These are phyloP conservation scores for Mortierella sp. DNA, from an alignment of 371 early-diverging fungal genomes.

Conservation along the genomic window DNA sequence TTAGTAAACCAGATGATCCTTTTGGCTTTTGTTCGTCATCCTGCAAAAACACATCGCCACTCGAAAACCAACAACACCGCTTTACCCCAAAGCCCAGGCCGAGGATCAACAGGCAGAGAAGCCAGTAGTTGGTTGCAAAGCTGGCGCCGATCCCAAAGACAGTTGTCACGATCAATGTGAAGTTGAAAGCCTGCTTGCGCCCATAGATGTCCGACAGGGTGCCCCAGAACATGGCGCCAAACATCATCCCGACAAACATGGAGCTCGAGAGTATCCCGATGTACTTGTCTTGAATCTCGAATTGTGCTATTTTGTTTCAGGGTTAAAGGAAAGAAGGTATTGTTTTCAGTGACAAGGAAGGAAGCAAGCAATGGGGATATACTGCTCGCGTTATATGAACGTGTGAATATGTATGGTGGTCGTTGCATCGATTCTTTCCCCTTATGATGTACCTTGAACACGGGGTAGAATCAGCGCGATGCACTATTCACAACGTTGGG, in stretches of 20 bases:
- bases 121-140: slow-evolving; percentile 73
- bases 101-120: slow-evolving; percentile 75
- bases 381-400: not conserved
- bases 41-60: not conserved
- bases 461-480: slow-evolving; percentile 43
- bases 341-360: not conserved
- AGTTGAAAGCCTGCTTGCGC: slow-evolving; percentile 81
- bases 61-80: not conserved
- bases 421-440: not conserved
- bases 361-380: not conserved
- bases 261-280: slow-evolving; percentile 78
- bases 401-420: not conserved
- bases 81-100: slow-evolving; percentile 79
- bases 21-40: not conserved
- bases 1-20: not conserved
- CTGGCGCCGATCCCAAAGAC: slow-evolving; percentile 80
- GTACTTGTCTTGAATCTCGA: slow-evolving; percentile 67
- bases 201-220: slow-evolving; percentile 82
- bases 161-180: slow-evolving; percentile 82
- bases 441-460: slow-evolving; percentile 33
- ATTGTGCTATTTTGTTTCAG: slow-evolving; percentile 62
- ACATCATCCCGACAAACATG: slow-evolving; percentile 84
- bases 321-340: not conserved
- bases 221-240: slow-evolving; percentile 90
- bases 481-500: not conserved